Base-by-base conservation (phyloP, 2,329 filamentous ascomycete species). In the Juglanconis sp. region DNA sequence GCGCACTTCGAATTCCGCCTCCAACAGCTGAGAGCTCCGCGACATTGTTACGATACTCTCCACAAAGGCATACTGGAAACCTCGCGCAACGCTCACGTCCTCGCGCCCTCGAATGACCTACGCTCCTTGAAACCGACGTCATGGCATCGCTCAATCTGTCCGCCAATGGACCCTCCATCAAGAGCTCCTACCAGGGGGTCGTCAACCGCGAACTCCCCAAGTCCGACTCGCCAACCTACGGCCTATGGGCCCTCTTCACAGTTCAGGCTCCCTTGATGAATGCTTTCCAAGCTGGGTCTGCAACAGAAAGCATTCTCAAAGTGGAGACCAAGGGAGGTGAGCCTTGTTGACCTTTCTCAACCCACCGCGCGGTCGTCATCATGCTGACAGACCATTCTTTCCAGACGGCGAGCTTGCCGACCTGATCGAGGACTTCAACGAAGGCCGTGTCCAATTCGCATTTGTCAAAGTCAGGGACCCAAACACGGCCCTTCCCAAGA, bases 401-500 rank as follows among this genome's bases (percentile, higher is more conserved):
- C 46, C 71, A 95, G 93, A 97, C 78, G 95, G 95, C 64, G 94
- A 99, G 76, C 81, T 99, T 64, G 80, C 87, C 60, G 92, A 97
- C 66, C 81, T 99, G 61, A 85, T 96, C 68, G 95, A 99, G 67
- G 95, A 99, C 65, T 96, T 99, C 76, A 98, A 89, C 67, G 95
- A 99, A 74, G 95, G 95, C 57, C 89, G 92, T 69, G 90, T 99
- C 67, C 95, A 99, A 76, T 99, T 97, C 76, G 95, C 92, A 34
- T 98, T 96, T 71, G 88, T 95, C 69, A 97, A 96, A 77, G 89
- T 99, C 78, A 96, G 93, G 74, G 95, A 99, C 72, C 90, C 92
- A 58, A 99, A 99, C 75, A 91, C 90, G 3, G 80, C 79, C 30
- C 85, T 99, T 15, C 92, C 94, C 53, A 99, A 99, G 80, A 90